Evolutionary conservation across 1,139 yeast genomes (phyloP).

Genomic region (Saccharomycopsis hybrid): DNA sequence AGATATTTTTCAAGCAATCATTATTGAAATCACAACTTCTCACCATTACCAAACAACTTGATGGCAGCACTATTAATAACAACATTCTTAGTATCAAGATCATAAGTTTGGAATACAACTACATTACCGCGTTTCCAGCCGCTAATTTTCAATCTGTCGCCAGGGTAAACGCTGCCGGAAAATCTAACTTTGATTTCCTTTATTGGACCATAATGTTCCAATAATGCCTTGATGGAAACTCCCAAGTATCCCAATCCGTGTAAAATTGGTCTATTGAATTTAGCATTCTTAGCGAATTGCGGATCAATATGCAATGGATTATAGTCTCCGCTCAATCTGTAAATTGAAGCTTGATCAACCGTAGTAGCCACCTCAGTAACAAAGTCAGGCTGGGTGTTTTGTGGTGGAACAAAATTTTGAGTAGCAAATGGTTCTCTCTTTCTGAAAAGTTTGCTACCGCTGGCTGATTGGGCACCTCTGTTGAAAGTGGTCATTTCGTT

Average conservation of each 20-base stretch:
- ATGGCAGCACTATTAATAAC: constrained; percentile 89
- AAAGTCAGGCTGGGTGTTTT: constrained; percentile 57
- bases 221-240: constrained; percentile 66
- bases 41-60: constrained; percentile 37
- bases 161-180: constrained; percentile 93
- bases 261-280: constrained; percentile 78
- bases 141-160: constrained; percentile 73
- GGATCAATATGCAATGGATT: constrained; percentile 97
- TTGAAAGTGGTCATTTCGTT: constrained; percentile 85
- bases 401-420: constrained; percentile 18
- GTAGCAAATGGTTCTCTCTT: constrained; percentile 55
- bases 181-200: constrained; percentile 87
- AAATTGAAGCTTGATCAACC: constrained; percentile 78
- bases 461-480: constrained; percentile 63
- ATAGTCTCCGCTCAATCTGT: constrained; percentile 88
- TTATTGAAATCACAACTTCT: constrained; percentile 7
- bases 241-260: constrained; percentile 94
- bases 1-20: too few relatives aligned
- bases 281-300: constrained; percentile 79
- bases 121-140: constrained; percentile 78
- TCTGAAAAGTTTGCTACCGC: constrained; percentile 42
- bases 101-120: constrained; percentile 78
- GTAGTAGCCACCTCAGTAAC: constrained; percentile 53
- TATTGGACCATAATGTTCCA: constrained; percentile 76
- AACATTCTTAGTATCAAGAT: constrained; percentile 62